Percentiles rank a stretch among this genome's conserved stretches.
Evolutionary conservation across 2,329 filamentous ascomycete species (phyloP).

Genomic region (Volutella citrinella): DNA sequence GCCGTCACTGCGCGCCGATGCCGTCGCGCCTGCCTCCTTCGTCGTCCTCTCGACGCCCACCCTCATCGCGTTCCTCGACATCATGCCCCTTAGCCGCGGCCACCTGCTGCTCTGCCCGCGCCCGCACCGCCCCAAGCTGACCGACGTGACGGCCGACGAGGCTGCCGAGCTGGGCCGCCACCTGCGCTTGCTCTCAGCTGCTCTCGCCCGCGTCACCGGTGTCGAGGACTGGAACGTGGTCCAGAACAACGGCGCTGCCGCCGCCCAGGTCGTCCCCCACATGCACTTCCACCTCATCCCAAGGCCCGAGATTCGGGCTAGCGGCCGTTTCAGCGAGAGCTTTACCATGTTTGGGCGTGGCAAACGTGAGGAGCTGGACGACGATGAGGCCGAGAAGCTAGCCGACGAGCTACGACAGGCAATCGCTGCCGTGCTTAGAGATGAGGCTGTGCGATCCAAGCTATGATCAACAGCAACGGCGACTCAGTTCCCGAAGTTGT

Average conservation of each 20-base stretch:
- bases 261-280: constrained; percentile 89
- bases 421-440: constrained; percentile 45
- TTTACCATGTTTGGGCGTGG: constrained; percentile 84
- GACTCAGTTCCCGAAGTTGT: too few relatives aligned
- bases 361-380: constrained; percentile 69
- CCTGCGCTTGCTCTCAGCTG: constrained; percentile 70
- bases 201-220: constrained; percentile 66
- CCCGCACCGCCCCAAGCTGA: constrained; percentile 73
- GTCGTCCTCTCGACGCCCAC: constrained; percentile 74
- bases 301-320: constrained; percentile 63
- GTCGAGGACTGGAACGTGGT: constrained; percentile 92
- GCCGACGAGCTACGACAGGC: constrained; percentile 52
- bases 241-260: constrained; percentile 89
- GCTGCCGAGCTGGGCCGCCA: constrained; percentile 63
- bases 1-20: constrained; percentile 24
- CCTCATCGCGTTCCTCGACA: constrained; percentile 88
- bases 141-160: constrained; percentile 62
- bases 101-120: constrained; percentile 83
- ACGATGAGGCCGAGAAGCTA: constrained; percentile 64
- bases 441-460: too few relatives aligned
- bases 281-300: constrained; percentile 96
- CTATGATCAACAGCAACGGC: too few relatives aligned
- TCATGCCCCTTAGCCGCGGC: constrained; percentile 79
- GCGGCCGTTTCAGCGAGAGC: constrained; percentile 54
- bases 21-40: constrained; percentile 48